Percentiles rank a stretch among this genome's conserved stretches.
Evolutionary conservation across 2,329 filamentous ascomycete species (phyloP).

Genomic region (Ophiocordyceps camponoti-leonardi): DNA sequence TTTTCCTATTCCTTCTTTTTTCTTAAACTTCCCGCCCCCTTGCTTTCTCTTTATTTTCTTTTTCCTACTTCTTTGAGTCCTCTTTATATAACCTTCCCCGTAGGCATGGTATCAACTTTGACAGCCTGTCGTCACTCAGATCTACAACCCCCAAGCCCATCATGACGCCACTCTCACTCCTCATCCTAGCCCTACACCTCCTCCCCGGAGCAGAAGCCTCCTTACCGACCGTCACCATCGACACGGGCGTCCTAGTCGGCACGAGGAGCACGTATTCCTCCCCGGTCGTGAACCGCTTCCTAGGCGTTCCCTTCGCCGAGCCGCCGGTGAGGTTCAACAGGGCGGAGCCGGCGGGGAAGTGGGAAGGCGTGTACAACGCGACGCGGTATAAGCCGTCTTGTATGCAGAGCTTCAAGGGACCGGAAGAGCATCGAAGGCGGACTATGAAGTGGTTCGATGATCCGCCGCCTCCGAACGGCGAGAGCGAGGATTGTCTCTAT

Average conservation of each 20-base stretch:
- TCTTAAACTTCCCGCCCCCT: no score
- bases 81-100: no score
- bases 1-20: no score
- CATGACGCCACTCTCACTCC: no score
- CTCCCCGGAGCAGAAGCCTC: no score
- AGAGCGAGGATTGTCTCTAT: slow-evolving; percentile 16
- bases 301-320: slow-evolving; percentile 14
- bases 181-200: no score
- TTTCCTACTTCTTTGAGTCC: no score
- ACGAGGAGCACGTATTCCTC: neutral
- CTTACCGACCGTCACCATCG: neutral
- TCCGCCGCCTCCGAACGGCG: slow-evolving; percentile 8
- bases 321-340: slow-evolving; percentile 10
- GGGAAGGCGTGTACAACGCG: slow-evolving; percentile 9
- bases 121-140: no score
- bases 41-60: no score
- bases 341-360: slow-evolving; percentile 5
- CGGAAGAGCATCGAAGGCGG: slow-evolving; percentile 4
- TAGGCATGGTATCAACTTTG: no score
- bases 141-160: no score
- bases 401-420: slow-evolving; percentile 9
- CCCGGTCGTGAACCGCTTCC: slow-evolving; percentile 9
- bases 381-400: slow-evolving; percentile 9
- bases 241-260: neutral
- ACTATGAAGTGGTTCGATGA: slow-evolving; percentile 8